Percentiles rank a stretch among this genome's conserved stretches.
Evolutionary conservation across 257 asterid genomes (phyloP).

Genomic region (Primulina eburnea): DNA sequence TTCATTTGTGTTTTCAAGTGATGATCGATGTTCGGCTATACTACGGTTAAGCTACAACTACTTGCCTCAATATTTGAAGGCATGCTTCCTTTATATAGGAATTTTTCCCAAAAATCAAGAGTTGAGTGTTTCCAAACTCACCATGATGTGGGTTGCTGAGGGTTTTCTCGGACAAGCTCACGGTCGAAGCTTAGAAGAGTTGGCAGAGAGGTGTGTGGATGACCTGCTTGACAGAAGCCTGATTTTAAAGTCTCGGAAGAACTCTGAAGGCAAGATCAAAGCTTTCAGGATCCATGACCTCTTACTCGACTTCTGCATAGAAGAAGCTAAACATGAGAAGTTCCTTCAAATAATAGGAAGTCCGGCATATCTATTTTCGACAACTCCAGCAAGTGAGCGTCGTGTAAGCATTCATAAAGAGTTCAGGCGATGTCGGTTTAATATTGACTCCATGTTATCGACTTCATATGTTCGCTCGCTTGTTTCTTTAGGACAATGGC

Average conservation of each 20-base stretch:
- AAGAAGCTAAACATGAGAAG: not conserved
- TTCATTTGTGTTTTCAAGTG: not conserved
- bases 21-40: not conserved
- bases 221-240: constrained; percentile 20
- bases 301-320: not conserved
- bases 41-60: constrained; percentile 20
- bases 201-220: constrained; percentile 2
- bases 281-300: too few species aligned
- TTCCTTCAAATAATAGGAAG: not conserved
- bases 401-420: not conserved
- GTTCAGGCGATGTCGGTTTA: not conserved
- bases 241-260: constrained; percentile 1
- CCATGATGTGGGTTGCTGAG: constrained; percentile 28
- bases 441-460: not conserved
- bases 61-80: constrained; percentile 25
- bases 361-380: not conserved
- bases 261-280: too few species aligned
- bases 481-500: not conserved
- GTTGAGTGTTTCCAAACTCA: constrained; percentile 17
- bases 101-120: constrained; percentile 14
- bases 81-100: constrained; percentile 28
- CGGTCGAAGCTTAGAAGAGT: too few species aligned
- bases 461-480: constrained; percentile 17
- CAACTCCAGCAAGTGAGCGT: too few species aligned
- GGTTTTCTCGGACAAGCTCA: constrained; percentile 9